phyloP scores from a whole-genome alignment of 2,329 filamentous ascomycete genomes.

The Fonsecaea monophora region DNA sequence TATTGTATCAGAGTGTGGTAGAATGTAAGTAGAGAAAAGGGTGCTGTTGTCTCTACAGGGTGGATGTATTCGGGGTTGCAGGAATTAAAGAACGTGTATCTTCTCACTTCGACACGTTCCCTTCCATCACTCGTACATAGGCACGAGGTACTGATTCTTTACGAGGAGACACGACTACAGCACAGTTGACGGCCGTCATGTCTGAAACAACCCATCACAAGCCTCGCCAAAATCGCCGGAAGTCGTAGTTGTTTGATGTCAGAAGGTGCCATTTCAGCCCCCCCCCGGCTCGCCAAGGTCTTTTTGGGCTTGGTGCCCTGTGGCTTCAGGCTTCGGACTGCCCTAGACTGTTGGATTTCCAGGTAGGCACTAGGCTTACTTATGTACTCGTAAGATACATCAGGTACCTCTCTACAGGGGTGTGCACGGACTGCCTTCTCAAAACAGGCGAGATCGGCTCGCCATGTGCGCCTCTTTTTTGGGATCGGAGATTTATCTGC shows the following conservation, averaged over 20 bases:
- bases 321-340: too few relatives aligned
- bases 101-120: neutral
- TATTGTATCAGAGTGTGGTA: too few relatives aligned
- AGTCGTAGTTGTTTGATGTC: neutral
- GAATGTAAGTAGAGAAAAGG: neutral
- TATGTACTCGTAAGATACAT: too few relatives aligned
- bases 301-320: too few relatives aligned
- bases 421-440: neutral
- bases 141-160: neutral
- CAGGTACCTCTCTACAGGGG: too few relatives aligned
- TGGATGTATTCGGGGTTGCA: neutral
- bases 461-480: conserved; percentile 7
- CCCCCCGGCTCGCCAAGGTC: conserved; percentile 2
- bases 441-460: conserved; percentile 8
- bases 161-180: neutral
- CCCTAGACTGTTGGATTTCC: too few relatives aligned
- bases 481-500: conserved; percentile 8
- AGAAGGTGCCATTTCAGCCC: neutral
- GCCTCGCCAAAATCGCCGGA: neutral
- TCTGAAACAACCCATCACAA: conserved; percentile 16
- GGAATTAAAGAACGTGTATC: neutral
- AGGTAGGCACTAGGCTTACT: too few relatives aligned
- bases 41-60: neutral
- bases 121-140: too few relatives aligned
- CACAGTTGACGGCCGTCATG: conserved; percentile 1